Evolutionary conservation across 2,329 filamentous ascomycete species (phyloP).

Genomic region (Aspergillus pseudoterreus): DNA sequence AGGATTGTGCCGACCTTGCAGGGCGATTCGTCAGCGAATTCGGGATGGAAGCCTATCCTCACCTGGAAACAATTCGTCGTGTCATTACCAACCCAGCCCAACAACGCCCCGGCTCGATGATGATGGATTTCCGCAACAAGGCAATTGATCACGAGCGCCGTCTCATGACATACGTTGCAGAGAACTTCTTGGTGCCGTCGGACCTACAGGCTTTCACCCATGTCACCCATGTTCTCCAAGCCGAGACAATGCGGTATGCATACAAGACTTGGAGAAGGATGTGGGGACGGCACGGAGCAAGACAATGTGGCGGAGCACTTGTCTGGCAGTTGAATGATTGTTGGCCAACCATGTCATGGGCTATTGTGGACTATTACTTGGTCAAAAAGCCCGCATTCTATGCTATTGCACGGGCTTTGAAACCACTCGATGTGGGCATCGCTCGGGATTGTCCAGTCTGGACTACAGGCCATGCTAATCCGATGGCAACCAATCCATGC

Average conservation of each 20-base stretch:
- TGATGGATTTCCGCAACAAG: not conserved
- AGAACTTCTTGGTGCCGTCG: not conserved
- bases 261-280: not conserved
- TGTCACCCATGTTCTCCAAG: not conserved
- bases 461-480: not conserved
- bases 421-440: not conserved
- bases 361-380: not conserved
- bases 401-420: not conserved
- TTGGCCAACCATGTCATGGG: not conserved
- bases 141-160: not conserved
- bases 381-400: not conserved
- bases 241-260: not conserved
- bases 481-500: not conserved
- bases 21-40: conserved; percentile 3
- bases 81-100: conserved; percentile 58
- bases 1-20: not conserved
- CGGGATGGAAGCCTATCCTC: conserved; percentile 60
- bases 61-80: not conserved
- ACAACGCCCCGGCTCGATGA: not conserved
- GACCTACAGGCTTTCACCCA: not conserved
- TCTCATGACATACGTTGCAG: not conserved
- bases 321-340: not conserved
- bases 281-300: not conserved
- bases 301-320: not conserved
- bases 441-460: not conserved